phyloP scores from a whole-genome alignment of 1,284 basidiomycete species.

The Testicularia cyperi region DNA sequence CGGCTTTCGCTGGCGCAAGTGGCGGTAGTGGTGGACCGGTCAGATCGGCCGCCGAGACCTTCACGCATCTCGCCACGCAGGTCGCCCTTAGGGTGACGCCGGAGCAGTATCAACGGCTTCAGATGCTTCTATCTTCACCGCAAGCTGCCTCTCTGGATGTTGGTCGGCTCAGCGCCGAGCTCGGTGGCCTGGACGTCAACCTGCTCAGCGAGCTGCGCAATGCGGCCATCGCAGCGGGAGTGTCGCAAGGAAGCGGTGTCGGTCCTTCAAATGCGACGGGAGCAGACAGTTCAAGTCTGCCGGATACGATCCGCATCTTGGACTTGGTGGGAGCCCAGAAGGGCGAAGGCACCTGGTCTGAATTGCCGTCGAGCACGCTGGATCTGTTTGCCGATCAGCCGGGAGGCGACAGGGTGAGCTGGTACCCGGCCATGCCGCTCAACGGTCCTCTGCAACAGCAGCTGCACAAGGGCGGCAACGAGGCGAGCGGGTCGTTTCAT shows the following conservation, averaged over 20 bases:
- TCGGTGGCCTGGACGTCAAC: conserved; percentile 23
- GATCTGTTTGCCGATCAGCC: conserved; percentile 41
- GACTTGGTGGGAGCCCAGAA: conserved; percentile 31
- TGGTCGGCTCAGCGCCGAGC: conserved; percentile 18
- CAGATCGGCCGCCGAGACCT: conserved; percentile 16
- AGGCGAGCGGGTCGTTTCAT: too few species aligned
- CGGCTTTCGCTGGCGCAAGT: neutral
- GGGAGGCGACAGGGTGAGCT: conserved; percentile 38
- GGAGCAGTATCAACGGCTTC: conserved; percentile 29
- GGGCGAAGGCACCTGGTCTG: conserved; percentile 41
- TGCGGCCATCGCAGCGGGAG: conserved; percentile 27
- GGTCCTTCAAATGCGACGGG: neutral
- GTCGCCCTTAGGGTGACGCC: conserved; percentile 24
- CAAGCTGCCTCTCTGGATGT: conserved; percentile 34
- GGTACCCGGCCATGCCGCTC: conserved; percentile 49
- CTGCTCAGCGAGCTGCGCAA: conserved; percentile 31
- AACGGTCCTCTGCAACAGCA: conserved; percentile 38
- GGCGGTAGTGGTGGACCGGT: too few species aligned
- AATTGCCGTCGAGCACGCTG: conserved; percentile 36
- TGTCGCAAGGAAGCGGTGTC: conserved; percentile 3
- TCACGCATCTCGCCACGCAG: conserved; percentile 25
- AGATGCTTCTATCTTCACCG: conserved; percentile 28
- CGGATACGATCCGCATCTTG: conserved; percentile 16
- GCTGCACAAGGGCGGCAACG: conserved; percentile 31
- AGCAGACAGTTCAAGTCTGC: neutral